These are phyloP conservation scores for Manihot esculenta DNA, from an alignment of 441 rosid species.

Conservation along the genomic window DNA sequence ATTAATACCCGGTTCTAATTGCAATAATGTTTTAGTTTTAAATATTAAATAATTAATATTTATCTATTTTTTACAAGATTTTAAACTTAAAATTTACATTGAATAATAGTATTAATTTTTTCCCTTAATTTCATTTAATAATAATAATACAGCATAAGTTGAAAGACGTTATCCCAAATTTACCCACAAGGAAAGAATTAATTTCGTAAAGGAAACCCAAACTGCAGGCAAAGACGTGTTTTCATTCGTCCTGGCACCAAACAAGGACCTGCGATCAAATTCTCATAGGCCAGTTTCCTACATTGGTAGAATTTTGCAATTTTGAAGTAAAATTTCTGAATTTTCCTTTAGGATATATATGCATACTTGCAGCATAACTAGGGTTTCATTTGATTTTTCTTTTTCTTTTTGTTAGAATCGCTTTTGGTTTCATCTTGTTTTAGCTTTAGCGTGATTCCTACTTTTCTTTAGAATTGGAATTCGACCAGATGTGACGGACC, in stretches of 20 bases:
- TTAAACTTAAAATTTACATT: too few relatives aligned
- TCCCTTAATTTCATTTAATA: too few relatives aligned
- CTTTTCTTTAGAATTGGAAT: background rate
- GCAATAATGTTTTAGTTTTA: too few relatives aligned
- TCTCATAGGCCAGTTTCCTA: conserved; percentile 12
- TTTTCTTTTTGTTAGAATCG: background rate
- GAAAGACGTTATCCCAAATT: too few relatives aligned
- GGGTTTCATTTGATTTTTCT: background rate
- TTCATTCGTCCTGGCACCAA: background rate
- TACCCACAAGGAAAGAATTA: background rate
- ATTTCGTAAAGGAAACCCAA: background rate
- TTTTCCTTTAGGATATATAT: background rate
- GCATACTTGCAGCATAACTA: background rate
- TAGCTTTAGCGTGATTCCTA: background rate
- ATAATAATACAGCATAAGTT: too few relatives aligned
- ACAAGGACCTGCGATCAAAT: background rate
- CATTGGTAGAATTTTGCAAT: background rate
- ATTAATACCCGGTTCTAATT: too few relatives aligned
- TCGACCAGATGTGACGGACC: background rate
- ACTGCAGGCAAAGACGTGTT: background rate
- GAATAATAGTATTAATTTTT: too few relatives aligned
- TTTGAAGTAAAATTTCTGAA: background rate
- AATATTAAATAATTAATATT: too few relatives aligned
- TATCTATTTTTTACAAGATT: too few relatives aligned
- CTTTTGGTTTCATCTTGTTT: background rate